Conservation (phyloP, 768 basidiomycete species). For the Lactarius hatsudake region DNA sequence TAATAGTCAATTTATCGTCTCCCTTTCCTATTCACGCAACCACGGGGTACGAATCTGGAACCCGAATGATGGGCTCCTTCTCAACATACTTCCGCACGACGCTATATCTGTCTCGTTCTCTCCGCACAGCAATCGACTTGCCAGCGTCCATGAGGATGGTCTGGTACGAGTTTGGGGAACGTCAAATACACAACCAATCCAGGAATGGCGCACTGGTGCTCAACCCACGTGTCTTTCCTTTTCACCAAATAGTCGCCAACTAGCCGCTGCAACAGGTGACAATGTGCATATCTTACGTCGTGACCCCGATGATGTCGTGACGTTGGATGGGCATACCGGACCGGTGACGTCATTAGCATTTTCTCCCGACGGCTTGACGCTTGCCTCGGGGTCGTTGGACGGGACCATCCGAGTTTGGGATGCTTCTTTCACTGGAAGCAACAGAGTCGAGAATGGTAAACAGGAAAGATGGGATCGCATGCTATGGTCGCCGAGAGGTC, state of each 20-base stretch:
- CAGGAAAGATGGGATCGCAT: fast-evolving
- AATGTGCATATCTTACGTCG: neutral
- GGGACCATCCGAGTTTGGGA: neutral
- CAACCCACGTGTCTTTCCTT: neutral
- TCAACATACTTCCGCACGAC: neutral
- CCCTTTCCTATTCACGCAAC: neutral
- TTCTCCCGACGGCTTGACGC: neutral
- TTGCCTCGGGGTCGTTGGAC: neutral
- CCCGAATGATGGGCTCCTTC: neutral
- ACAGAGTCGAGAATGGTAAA: neutral
- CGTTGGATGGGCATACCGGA: neutral
- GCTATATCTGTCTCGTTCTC: neutral
- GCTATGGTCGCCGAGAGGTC: neutral
- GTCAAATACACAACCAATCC: neutral
- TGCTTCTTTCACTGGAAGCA: neutral
- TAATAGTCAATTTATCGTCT: neutral
- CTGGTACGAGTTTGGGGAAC: neutral
- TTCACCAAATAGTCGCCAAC: neutral
- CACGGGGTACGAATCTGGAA: neutral
- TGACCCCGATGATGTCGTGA: neutral
- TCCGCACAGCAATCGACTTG: neutral
- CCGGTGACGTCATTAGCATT: neutral
- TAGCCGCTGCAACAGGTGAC: neutral
- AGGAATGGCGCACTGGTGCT: neutral
- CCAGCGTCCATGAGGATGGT: neutral